Evolutionary conservation across 2,329 filamentous ascomycete genomes (phyloP).

Genomic region (Pseudogymnoascus sp.): DNA sequence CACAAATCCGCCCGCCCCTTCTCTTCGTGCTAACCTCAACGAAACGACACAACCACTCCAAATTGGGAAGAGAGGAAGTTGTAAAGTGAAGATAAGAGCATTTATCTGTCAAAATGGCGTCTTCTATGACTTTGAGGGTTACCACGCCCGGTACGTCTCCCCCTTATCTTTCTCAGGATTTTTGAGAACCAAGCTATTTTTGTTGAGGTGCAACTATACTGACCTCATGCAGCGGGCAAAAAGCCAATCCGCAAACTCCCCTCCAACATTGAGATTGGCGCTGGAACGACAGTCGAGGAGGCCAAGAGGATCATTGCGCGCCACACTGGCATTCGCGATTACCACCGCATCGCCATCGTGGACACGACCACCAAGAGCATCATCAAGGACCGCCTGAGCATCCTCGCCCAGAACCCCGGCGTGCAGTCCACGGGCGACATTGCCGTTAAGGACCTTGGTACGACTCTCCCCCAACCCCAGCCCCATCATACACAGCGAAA

Average conservation of each 20-base stretch:
- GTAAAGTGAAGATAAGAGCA: not conserved
- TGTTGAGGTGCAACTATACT: not conserved
- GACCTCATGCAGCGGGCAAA: conserved; percentile 21
- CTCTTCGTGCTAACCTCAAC: not conserved
- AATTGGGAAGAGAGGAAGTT: conserved; percentile 3
- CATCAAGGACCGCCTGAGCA: conserved; percentile 53
- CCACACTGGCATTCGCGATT: conserved; percentile 44
- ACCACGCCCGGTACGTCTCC: not conserved
- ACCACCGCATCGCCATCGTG: conserved; percentile 55
- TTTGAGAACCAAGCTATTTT: not conserved
- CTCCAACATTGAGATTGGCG: conserved; percentile 40
- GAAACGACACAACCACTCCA: not conserved
- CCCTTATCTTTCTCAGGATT: too few relatives aligned
- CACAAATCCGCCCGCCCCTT: not conserved
- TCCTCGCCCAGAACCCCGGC: conserved; percentile 41
- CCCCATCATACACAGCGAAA: conserved; percentile 15
- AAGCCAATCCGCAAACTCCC: conserved; percentile 40
- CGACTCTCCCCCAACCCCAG: conserved; percentile 22
- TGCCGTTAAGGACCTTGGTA: conserved; percentile 90
- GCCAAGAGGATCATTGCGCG: conserved; percentile 50
- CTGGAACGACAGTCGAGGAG: conserved; percentile 49
- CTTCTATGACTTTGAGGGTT: conserved; percentile 9
- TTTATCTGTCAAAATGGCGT: not conserved
- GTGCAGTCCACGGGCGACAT: conserved; percentile 49
- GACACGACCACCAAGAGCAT: conserved; percentile 55